Percentiles rank a stretch among this genome's conserved stretches.
Evolutionary conservation across 2,329 filamentous ascomycete species (phyloP).

Genomic region (Ophiocordyceps australis): DNA sequence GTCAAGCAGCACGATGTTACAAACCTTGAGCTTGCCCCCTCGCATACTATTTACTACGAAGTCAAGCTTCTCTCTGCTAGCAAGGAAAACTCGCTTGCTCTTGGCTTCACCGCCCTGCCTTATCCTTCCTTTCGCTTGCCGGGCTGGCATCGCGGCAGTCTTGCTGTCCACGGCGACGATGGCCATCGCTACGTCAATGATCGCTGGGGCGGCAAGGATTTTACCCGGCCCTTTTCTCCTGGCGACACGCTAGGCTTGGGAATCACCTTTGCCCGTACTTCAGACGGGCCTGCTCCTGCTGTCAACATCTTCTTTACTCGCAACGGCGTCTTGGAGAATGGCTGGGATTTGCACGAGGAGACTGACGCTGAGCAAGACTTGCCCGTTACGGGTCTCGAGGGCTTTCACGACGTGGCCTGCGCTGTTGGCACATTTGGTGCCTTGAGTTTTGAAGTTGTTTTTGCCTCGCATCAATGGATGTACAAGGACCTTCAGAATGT

Average conservation of each 20-base stretch:
- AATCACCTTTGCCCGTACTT: constrained; percentile 35
- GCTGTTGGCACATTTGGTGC: constrained; percentile 53
- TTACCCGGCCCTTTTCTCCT: constrained; percentile 41
- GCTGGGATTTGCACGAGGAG: constrained; percentile 63
- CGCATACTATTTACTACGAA: constrained; percentile 64
- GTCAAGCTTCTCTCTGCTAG: constrained; percentile 33
- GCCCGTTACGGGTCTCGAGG: constrained; percentile 49
- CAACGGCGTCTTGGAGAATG: constrained; percentile 37
- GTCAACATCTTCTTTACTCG: constrained; percentile 45
- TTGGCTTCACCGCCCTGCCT: constrained; percentile 56
- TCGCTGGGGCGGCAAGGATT: constrained; percentile 51
- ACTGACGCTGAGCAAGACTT: constrained; percentile 43
- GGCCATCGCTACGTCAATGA: constrained; percentile 63
- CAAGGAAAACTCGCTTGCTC: constrained; percentile 32
- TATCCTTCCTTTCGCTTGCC: constrained; percentile 65
- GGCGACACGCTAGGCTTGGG: constrained; percentile 56
- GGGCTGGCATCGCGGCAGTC: constrained; percentile 60
- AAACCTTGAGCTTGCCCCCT: constrained; percentile 19
- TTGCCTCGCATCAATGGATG: constrained; percentile 40
- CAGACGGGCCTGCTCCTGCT: constrained; percentile 11
- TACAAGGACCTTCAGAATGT: constrained; percentile 14
- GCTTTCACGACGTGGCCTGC: constrained; percentile 51
- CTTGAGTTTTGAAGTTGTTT: constrained; percentile 50
- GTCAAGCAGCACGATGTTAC: constrained; percentile 39
- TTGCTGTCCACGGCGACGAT: constrained; percentile 68